These are phyloP conservation scores for Globisporangium apiculatum DNA, from an alignment of 352 stramenopile species.

Conservation along the genomic window DNA sequence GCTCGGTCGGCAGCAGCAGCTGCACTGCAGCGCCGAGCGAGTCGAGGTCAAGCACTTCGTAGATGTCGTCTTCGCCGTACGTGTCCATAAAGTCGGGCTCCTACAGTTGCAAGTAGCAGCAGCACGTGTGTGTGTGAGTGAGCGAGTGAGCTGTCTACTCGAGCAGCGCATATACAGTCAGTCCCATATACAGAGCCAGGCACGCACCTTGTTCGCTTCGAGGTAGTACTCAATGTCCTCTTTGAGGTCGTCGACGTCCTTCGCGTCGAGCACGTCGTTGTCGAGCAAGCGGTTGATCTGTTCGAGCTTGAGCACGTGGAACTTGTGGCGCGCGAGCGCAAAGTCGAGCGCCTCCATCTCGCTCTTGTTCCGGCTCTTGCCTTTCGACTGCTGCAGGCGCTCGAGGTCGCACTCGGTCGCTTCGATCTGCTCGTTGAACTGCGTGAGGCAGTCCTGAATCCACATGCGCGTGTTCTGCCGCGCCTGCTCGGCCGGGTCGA, in stretches of 20 bases:
- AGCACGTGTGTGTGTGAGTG: neutral
- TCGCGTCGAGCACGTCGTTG: slow-evolving; percentile 92
- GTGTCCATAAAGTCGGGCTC: slow-evolving; percentile 93
- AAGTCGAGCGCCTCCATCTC: slow-evolving; percentile 91
- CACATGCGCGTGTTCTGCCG: slow-evolving; percentile 74
- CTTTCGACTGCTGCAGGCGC: slow-evolving; percentile 80
- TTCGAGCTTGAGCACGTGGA: slow-evolving; percentile 97
- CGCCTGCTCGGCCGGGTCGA: slow-evolving; percentile 87
- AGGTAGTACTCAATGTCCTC: slow-evolving; percentile 99
- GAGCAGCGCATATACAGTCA: neutral
- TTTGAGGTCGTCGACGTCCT: slow-evolving; percentile 93
- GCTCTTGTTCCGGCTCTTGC: slow-evolving; percentile 93
- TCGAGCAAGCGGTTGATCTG: slow-evolving; percentile 97
- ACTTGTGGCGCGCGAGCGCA: slow-evolving; percentile 91
- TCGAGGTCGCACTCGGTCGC: slow-evolving; percentile 78
- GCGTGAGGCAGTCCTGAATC: slow-evolving; percentile 75
- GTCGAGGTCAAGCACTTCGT: slow-evolving; percentile 94
- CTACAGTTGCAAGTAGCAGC: slow-evolving; percentile 12
- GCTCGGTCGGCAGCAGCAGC: slow-evolving; percentile 59
- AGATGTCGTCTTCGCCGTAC: slow-evolving; percentile 90
- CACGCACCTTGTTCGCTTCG: slow-evolving; percentile 77
- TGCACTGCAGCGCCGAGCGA: slow-evolving; percentile 71
- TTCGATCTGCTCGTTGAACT: slow-evolving; percentile 89
- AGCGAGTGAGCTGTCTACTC: neutral
- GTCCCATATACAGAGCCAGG: neutral